phyloP scores from a whole-genome alignment of 495 filamentous ascomycete genomes.

The Hypomontagnella submonticulosa region DNA sequence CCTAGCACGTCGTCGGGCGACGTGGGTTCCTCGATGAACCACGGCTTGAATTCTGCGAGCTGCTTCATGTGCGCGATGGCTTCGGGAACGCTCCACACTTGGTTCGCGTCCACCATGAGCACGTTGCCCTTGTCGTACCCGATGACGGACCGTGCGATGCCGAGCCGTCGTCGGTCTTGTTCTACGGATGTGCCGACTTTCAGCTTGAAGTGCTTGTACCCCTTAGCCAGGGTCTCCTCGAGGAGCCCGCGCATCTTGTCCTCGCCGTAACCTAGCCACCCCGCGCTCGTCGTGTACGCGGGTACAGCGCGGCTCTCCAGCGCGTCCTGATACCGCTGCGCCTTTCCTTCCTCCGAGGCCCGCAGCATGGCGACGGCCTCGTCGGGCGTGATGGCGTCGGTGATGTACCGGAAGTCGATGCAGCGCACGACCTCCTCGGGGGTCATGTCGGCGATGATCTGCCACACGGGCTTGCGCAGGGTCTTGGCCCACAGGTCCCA shows the following conservation, averaged over 20 bases:
- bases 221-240: constrained; percentile 74
- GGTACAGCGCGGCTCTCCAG: constrained; percentile 77
- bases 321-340: constrained; percentile 74
- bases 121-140: constrained; percentile 89
- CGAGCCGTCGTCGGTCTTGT: constrained; percentile 73
- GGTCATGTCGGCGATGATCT: constrained; percentile 87
- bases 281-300: constrained; percentile 90
- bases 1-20: constrained; percentile 92
- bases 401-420: constrained; percentile 95
- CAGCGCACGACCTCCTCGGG: constrained; percentile 86
- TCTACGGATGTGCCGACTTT: constrained; percentile 83
- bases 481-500: constrained; percentile 97
- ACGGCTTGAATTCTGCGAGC: constrained; percentile 86
- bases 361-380: constrained; percentile 80
- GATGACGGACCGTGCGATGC: constrained; percentile 82
- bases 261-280: constrained; percentile 93
- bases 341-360: constrained; percentile 70
- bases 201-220: constrained; percentile 91
- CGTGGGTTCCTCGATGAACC: constrained; percentile 99
- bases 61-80: constrained; percentile 88
- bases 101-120: constrained; percentile 95
- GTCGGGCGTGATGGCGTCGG: constrained; percentile 87
- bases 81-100: constrained; percentile 93
- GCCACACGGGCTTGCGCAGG: constrained; percentile 88
- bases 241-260: constrained; percentile 82